Conservation (phyloP, 2,329 filamentous ascomycete species). For the Monilinia vaccinii-corymbosi region DNA sequence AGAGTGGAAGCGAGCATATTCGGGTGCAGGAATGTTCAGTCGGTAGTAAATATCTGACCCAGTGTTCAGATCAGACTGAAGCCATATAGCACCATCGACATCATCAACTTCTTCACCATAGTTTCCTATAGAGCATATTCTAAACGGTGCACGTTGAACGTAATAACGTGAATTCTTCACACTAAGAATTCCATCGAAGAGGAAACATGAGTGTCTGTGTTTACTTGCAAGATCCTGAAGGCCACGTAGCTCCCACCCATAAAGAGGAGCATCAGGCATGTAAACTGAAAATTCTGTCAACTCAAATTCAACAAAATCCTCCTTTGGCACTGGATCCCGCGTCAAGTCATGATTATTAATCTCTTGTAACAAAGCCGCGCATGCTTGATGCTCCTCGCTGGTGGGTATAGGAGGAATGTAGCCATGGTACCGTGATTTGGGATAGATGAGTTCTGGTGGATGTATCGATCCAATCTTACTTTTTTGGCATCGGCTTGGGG, state of each 20-base stretch:
- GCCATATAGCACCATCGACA: conserved; percentile 49
- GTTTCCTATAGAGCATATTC: conserved; percentile 53
- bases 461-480: background rate
- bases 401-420: conserved; percentile 11
- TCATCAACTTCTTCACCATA: conserved; percentile 46
- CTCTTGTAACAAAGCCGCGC: conserved; percentile 12
- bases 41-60: conserved; percentile 51
- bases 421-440: conserved; percentile 14
- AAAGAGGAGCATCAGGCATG: conserved; percentile 26
- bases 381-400: conserved; percentile 12
- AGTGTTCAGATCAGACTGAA: conserved; percentile 44
- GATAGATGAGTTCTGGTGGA: conserved; percentile 5
- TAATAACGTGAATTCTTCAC: conserved; percentile 35
- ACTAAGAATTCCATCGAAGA: conserved; percentile 52
- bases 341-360: background rate
- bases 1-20: conserved; percentile 53
- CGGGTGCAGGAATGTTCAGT: conserved; percentile 43
- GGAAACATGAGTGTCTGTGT: conserved; percentile 34
- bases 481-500: background rate
- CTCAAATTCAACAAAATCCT: conserved; percentile 36
- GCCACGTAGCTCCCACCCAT: conserved; percentile 43
- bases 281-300: conserved; percentile 53
- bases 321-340: background rate
- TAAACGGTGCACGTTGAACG: conserved; percentile 48
- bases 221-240: conserved; percentile 43